Conservation (phyloP, 768 basidiomycete species). For the Tricholoma matsutake region DNA sequence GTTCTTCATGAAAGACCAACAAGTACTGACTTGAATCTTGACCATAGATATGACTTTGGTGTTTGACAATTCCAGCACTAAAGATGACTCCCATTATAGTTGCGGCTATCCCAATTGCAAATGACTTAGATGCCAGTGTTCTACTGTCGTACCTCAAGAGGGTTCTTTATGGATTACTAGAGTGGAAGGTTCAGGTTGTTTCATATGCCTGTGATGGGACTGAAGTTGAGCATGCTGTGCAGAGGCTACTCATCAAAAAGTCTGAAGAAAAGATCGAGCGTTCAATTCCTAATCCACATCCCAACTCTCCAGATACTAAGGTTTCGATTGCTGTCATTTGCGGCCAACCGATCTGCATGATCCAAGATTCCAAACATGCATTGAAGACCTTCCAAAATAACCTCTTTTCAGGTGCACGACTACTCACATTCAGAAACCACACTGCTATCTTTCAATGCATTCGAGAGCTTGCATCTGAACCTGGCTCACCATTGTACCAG, state of each 20-base stretch:
- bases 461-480: constrained; percentile 17
- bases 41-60: too few species aligned
- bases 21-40: too few species aligned
- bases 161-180: constrained; percentile 21
- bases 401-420: too few species aligned
- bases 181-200: constrained; percentile 20
- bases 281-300: background rate
- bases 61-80: too few species aligned
- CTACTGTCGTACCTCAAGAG: constrained; percentile 15
- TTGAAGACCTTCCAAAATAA: too few species aligned
- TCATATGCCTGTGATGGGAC: constrained; percentile 38
- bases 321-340: constrained; percentile 12
- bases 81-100: constrained; percentile 33
- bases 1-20: too few species aligned
- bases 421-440: too few species aligned
- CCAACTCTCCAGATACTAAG: background rate
- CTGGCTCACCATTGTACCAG: constrained; percentile 17
- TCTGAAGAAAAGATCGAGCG: constrained; percentile 1
- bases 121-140: constrained; percentile 11
- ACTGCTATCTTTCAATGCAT: too few species aligned
- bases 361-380: too few species aligned
- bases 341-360: constrained; percentile 10
- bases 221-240: too few species aligned
- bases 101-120: constrained; percentile 24
- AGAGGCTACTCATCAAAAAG: constrained; percentile 14